Evolutionary conservation across 306 rosid species (phyloP), one percentile per base, ranked within the genome.

Genomic region (Erythrophleum fordii): DNA sequence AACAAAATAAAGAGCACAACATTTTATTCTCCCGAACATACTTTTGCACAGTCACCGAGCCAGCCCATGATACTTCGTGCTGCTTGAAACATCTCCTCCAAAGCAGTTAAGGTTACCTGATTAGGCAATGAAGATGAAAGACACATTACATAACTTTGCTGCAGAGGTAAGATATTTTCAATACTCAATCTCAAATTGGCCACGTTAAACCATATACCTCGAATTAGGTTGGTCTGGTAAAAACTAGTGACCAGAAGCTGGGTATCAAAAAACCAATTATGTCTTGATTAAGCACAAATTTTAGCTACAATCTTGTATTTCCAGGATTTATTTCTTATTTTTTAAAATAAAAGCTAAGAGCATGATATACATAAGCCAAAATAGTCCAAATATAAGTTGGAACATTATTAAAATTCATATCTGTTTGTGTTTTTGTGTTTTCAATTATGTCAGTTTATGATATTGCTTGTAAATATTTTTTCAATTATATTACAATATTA

Each of bases 11-110:
- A 34, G 23, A 35, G 48, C 23, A 14, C 5, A 60, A 11, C 52
- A 59, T 49, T 60, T 49, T 23, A 29, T 42, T 20, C 11, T 23
- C 25, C 41, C 23, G 62, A 72, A 88, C 96, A 80, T 84, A 92
- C 99, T 87, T 91, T 95, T 81, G 98, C 99, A 76, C 96, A 95
- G 69, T 91, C 97, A 59, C 96, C 94, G 75, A 95, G 99, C 99
- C 99, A 95, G 72, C 59, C 82, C 99, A 91, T 95, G 89, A 95
- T 95, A 65, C 85, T 49, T 46, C 97, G 94, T 37, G 98, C 99
- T 26, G 94, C 97, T 90, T 93, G 91, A 87, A 95, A 95, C 99
- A 95, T 95, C 86, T 93, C 90, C 82, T 93, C 97, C 75, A 95
- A 84, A 81, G 98, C 99, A 73, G 91, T 88, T 85, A 95, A 85